Evolutionary conservation across 2,329 filamentous ascomycete species (phyloP).

Genomic region (Parastagonospora nodorum): DNA sequence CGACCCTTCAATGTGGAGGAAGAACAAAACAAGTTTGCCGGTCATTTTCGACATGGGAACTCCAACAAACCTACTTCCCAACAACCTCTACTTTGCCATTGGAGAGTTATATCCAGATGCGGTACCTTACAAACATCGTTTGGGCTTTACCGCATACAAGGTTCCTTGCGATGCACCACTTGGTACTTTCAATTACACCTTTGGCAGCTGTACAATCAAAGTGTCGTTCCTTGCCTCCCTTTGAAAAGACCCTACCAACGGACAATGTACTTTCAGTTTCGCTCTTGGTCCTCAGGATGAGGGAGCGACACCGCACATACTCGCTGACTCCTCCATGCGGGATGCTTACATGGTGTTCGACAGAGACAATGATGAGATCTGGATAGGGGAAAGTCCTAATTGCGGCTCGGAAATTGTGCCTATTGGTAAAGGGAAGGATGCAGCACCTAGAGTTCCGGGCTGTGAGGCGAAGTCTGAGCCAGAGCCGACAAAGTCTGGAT

Average conservation of each 20-base stretch:
- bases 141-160: not conserved
- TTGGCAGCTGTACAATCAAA: not conserved
- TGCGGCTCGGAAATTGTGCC: slow-evolving; percentile 3
- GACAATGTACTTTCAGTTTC: not conserved
- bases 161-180: slow-evolving; percentile 3
- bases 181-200: slow-evolving; percentile 1
- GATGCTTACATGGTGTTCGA: slow-evolving; percentile 11
- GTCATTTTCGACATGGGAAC: slow-evolving; percentile 1
- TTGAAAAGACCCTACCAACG: not conserved
- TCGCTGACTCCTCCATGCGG: not conserved
- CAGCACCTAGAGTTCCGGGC: not conserved
- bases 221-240: not conserved
- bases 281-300: not conserved
- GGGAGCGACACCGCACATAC: not conserved
- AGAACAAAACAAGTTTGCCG: not conserved
- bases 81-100: not conserved
- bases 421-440: not conserved
- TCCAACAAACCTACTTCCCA: not conserved
- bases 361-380: not conserved
- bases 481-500: too few species aligned
- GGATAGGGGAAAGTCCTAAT: slow-evolving; percentile 5
- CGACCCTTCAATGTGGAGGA: not conserved
- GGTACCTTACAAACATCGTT: not conserved
- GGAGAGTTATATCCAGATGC: slow-evolving; percentile 3
- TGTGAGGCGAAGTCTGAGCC: too few species aligned